Evolutionary conservation across 2,329 filamentous ascomycete genomes (phyloP).

Genomic region (Mariannaea elegans): DNA sequence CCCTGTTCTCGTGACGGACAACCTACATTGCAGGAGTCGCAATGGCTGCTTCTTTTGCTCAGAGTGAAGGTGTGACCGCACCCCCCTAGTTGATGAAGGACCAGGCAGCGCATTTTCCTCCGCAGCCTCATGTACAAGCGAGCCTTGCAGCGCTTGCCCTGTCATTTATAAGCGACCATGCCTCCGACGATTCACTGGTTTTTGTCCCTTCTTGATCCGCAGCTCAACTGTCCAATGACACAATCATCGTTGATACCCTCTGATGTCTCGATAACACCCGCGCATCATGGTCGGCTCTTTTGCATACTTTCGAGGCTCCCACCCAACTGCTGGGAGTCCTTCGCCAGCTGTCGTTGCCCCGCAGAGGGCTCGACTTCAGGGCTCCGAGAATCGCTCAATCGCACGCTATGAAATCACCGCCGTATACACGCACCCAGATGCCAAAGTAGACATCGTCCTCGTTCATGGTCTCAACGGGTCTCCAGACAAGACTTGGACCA

Average conservation of each 20-base stretch:
- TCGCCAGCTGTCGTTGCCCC: background rate
- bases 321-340: background rate
- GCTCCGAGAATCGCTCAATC: constrained; percentile 43
- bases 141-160: background rate
- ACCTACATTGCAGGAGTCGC: background rate
- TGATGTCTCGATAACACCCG: constrained; percentile 21
- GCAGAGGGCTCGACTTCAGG: constrained; percentile 44
- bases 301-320: background rate
- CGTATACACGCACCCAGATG: constrained; percentile 67
- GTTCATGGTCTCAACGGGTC: constrained; percentile 76
- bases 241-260: constrained; percentile 3
- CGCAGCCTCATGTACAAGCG: background rate
- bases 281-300: constrained; percentile 39
- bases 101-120: constrained; percentile 14
- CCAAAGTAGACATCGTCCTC: constrained; percentile 71
- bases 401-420: constrained; percentile 65
- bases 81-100: constrained; percentile 4
- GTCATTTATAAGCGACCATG: constrained; percentile 15
- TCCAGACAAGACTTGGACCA: constrained; percentile 70
- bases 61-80: constrained; percentile 10
- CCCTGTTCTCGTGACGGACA: constrained; percentile 27
- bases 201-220: background rate
- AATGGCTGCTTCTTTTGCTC: background rate
- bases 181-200: background rate
- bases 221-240: constrained; percentile 24